Evolutionary conservation across 2,329 filamentous ascomycete genomes (phyloP).

Genomic region (Phaeoacremonium minimum): DNA sequence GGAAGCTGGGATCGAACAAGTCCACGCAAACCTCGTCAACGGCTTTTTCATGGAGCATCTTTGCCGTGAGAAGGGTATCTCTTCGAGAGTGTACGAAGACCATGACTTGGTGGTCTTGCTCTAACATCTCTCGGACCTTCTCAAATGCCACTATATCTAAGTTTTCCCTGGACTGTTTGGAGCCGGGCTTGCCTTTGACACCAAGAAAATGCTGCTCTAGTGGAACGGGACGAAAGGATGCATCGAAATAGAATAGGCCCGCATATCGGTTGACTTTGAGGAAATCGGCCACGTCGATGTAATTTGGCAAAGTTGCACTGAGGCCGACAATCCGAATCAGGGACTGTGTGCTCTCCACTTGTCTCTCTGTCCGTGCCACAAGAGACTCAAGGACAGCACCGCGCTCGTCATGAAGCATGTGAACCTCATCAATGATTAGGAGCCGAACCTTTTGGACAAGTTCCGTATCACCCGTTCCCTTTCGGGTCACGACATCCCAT

Average conservation of each 20-base stretch:
- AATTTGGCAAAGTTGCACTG: constrained; percentile 94
- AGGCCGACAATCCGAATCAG: constrained; percentile 94
- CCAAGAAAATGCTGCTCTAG: constrained; percentile 97
- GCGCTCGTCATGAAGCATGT: constrained; percentile 98
- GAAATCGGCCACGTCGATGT: constrained; percentile 94
- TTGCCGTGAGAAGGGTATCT: constrained; percentile 86
- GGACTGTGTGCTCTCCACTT: constrained; percentile 97
- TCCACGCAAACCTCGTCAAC: constrained; percentile 74
- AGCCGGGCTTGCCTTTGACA: constrained; percentile 84
- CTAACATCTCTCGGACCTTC: constrained; percentile 91
- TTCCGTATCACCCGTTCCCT: constrained; percentile 95
- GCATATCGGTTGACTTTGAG: constrained; percentile 91
- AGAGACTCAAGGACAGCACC: constrained; percentile 94
- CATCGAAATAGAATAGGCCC: constrained; percentile 95
- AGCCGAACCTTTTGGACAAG: constrained; percentile 95
- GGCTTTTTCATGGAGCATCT: constrained; percentile 82
- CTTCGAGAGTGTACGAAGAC: constrained; percentile 97
- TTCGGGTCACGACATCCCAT: constrained; percentile 97
- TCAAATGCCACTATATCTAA: constrained; percentile 85
- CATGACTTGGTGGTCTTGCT: constrained; percentile 94
- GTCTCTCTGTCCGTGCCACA: constrained; percentile 88
- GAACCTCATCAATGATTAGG: constrained; percentile 96
- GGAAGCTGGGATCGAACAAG: constrained; percentile 75
- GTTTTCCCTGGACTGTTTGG: constrained; percentile 80
- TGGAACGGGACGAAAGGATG: constrained; percentile 91